Conservation (phyloP, 805 yeast genomes). For the Barnettozyma pratensis region DNA sequence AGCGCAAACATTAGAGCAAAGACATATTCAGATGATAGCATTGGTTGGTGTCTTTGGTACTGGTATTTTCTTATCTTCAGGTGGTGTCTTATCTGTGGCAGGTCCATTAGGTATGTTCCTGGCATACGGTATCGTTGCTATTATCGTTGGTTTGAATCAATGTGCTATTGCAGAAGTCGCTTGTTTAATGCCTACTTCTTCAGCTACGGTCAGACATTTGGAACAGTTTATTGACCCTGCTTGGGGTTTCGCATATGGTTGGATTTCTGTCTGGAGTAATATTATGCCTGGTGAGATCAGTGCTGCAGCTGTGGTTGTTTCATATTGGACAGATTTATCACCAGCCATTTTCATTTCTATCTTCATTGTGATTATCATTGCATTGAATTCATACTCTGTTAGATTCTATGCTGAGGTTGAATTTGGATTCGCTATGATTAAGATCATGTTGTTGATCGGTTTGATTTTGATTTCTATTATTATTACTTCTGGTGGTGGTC, state of each 20-base stretch:
- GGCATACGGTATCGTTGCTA: constrained; percentile 29
- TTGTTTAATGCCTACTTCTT: constrained; percentile 33
- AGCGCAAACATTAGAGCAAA: constrained; percentile 15
- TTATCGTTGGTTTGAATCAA: constrained; percentile 34
- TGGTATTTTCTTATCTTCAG: constrained; percentile 34
- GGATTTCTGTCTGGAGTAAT: constrained; percentile 36
- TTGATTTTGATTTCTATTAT: constrained; percentile 48
- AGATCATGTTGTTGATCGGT: constrained; percentile 57
- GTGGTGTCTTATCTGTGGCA: constrained; percentile 30
- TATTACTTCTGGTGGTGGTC: constrained; percentile 59
- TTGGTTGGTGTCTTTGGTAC: constrained; percentile 42
- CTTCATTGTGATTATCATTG: constrained; percentile 31
- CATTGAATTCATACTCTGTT: constrained; percentile 32
- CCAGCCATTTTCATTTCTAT: constrained; percentile 41
- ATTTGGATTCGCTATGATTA: constrained; percentile 56
- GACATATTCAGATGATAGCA: constrained; percentile 43
- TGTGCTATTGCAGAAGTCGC: constrained; percentile 35
- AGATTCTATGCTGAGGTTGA: constrained; percentile 42
- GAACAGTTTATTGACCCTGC: constrained; percentile 38
- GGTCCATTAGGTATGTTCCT: constrained; percentile 31
- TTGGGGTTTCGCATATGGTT: constrained; percentile 41
- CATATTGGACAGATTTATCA: constrained; percentile 38
- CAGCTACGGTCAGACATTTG: constrained; percentile 31
- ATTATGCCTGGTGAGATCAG: constrained; percentile 38
- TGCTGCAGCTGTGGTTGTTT: constrained; percentile 38